Percentiles rank a stretch among this genome's conserved stretches.
These are phyloP conservation scores for Fusarium buxicola DNA, from an alignment of 2,329 filamentous ascomycete species.

Conservation along the genomic window DNA sequence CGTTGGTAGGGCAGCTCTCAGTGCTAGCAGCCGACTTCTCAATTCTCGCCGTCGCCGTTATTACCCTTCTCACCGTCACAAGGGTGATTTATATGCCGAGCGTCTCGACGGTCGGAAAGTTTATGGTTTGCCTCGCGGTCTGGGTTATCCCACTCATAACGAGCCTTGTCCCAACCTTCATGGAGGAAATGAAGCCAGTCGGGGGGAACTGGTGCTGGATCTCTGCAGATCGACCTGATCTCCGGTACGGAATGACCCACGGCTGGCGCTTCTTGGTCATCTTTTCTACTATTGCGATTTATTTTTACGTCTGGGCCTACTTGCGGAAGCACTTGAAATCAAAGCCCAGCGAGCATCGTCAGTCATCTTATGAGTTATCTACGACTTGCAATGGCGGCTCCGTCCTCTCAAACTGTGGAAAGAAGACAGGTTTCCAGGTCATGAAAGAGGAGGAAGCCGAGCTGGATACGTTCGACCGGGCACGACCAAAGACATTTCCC, in stretches of 20 bases:
- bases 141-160: constrained; percentile 38
- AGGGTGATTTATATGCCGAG: constrained; percentile 32
- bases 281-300: constrained; percentile 54
- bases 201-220: constrained; percentile 64
- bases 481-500: neutral
- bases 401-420: constrained; percentile 14
- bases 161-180: constrained; percentile 31
- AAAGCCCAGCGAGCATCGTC: neutral
- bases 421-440: constrained; percentile 13
- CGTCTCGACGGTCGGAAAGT: constrained; percentile 25
- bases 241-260: constrained; percentile 59
- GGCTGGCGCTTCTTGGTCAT: constrained; percentile 60
- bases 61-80: constrained; percentile 42
- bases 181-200: constrained; percentile 45
- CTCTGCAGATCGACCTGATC: constrained; percentile 47
- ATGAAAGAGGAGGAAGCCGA: constrained; percentile 31
- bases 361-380: constrained; percentile 2
- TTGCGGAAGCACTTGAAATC: constrained; percentile 24
- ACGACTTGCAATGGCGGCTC: constrained; percentile 15
- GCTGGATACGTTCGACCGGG: constrained; percentile 14
- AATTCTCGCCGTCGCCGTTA: constrained; percentile 41
- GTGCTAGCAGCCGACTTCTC: constrained; percentile 43
- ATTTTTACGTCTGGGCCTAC: constrained; percentile 54
- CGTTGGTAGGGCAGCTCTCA: constrained; percentile 38
- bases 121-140: constrained; percentile 29